phyloP scores from a whole-genome alignment of 805 yeast species.

The Clavispora santaluciae region DNA sequence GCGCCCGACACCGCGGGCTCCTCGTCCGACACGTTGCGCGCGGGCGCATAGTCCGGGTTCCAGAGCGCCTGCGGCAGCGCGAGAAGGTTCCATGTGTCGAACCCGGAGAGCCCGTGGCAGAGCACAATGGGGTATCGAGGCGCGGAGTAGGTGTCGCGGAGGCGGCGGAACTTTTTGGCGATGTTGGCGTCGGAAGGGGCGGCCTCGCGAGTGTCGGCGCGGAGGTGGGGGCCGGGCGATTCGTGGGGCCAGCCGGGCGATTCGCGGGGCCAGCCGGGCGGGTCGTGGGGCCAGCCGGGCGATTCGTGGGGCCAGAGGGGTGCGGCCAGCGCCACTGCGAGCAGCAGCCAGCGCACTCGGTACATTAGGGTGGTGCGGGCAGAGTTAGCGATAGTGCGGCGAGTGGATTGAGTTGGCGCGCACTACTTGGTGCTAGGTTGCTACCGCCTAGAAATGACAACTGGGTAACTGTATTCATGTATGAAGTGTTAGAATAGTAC shows the following conservation, averaged over 20 bases:
- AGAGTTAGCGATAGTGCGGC: no score
- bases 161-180: slow-evolving; percentile 23
- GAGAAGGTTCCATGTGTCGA: slow-evolving; percentile 42
- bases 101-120: slow-evolving; percentile 87
- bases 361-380: not conserved
- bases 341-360: not conserved
- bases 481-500: no score
- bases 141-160: slow-evolving; percentile 42
- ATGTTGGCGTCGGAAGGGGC: no score
- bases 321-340: not conserved
- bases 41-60: not conserved
- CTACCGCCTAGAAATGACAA: no score
- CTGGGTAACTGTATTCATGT: no score
- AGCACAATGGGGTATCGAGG: slow-evolving; percentile 72
- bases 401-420: no score
- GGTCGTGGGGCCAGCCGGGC: no score
- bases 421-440: no score
- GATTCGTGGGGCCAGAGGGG: not conserved
- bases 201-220: no score
- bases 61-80: slow-evolving; percentile 11
- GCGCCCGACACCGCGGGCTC: slow-evolving; percentile 11
- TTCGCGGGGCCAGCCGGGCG: no score
- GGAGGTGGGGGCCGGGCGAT: no score
- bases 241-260: no score
- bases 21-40: not conserved